A percentile compares a stretch with the other conserved stretches of the same genome.
phyloP scores from a whole-genome alignment of 805 yeast genomes.

The Wickerhamiella azymoides region DNA sequence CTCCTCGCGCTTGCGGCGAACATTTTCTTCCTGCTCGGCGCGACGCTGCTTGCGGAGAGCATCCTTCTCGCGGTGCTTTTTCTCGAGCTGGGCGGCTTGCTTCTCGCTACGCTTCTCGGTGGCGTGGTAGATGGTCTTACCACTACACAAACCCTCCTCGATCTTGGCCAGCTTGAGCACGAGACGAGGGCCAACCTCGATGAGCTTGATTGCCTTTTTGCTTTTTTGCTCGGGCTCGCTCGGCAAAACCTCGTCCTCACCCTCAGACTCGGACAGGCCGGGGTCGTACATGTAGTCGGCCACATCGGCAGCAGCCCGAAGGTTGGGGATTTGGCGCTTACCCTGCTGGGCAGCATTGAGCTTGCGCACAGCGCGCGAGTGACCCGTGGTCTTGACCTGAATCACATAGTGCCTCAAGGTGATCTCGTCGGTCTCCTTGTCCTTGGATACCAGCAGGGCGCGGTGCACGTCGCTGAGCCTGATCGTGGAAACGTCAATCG shows the following conservation, averaged over 20 bases:
- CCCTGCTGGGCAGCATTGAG: slow-evolving; percentile 49
- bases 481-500: slow-evolving; percentile 75
- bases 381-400: slow-evolving; percentile 63
- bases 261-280: slow-evolving; percentile 80
- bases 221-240: slow-evolving; percentile 18
- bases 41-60: slow-evolving; percentile 58
- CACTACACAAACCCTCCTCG: slow-evolving; percentile 82
- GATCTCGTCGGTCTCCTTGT: slow-evolving; percentile 53
- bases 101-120: slow-evolving; percentile 45
- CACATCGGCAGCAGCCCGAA: slow-evolving; percentile 55
- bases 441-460: slow-evolving; percentile 70
- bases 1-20: slow-evolving; percentile 54
- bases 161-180: slow-evolving; percentile 64
- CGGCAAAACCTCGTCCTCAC: slow-evolving; percentile 69
- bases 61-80: slow-evolving; percentile 47
- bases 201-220: slow-evolving; percentile 79
- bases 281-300: slow-evolving; percentile 74
- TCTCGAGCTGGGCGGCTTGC: slow-evolving; percentile 50
- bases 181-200: slow-evolving; percentile 88
- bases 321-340: slow-evolving; percentile 55
- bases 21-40: slow-evolving; percentile 65
- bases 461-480: slow-evolving; percentile 63
- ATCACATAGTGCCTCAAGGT: slow-evolving; percentile 85
- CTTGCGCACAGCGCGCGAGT: slow-evolving; percentile 56
- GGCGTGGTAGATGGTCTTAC: slow-evolving; percentile 78